Base-by-base conservation (phyloP, 345 rosid species). In the Heritiera fomes region DNA sequence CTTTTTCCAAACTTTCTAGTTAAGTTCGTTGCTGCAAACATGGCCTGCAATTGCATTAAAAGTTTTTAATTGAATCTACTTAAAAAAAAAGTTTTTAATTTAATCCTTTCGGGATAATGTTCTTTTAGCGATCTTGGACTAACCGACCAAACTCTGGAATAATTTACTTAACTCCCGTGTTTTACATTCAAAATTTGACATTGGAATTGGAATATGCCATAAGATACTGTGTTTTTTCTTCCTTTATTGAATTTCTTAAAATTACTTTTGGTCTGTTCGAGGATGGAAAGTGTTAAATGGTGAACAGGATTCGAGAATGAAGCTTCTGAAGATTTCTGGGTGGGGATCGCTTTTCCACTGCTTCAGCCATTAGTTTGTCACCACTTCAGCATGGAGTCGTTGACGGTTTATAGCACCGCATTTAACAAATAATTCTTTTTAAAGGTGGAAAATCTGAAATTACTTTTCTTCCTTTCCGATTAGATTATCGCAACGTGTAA, bases 1-100 rank as follows among this genome's bases (percentile, higher is more conserved):
- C 7, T 9, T 46, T 8, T 9, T 40, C 20, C n/a, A n/a, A n/a
- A n/a, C n/a, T n/a, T n/a, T n/a, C n/a, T 30, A 61, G 80, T 76
- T 71, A 61, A 28, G 83, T 80, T 76, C 71, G 83, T 80, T 80
- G 63, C 68, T 49, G 59, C 50, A 18, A 71, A 17, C 6, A 12
- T 49, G 77, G 52, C 71, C 70, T n/a, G 40, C 55, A 56, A 38
- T 58, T 74, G 11, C 60, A 7, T 14, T 50, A 50, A 47, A 12
- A 32, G n/a, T n/a, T n/a, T n/a, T n/a, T n/a, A n/a, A n/a, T n/a
- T n/a, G n/a, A n/a, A n/a, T n/a, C n/a, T n/a, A n/a, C n/a, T n/a
- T n/a, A n/a, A n/a, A n/a, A n/a, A n/a, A n/a, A n/a, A n/a, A n/a
- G n/a, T 40, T 40, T 40, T 5, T 3, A 40, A 3, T 40, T 40